These are phyloP conservation scores for Skeletonema menzelii DNA, from an alignment of 108 stramenopile species.

Conservation along the genomic window DNA sequence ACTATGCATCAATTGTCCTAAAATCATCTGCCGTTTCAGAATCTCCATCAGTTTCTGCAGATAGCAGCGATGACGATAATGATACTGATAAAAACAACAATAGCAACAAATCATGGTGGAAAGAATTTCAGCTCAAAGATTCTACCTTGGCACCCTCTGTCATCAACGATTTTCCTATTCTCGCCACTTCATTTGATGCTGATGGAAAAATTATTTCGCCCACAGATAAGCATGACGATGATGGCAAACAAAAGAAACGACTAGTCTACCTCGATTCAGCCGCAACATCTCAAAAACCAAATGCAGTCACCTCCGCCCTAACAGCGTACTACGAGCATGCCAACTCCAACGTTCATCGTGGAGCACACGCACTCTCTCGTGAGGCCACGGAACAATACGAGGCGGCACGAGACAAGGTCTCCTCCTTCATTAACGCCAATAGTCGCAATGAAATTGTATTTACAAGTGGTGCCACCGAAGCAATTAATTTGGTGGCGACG, in stretches of 20 bases:
- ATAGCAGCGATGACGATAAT: background rate
- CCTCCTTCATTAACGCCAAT: conserved; percentile 76
- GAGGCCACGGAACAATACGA: conserved; percentile 92
- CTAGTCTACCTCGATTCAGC: conserved; percentile 94
- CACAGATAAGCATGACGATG: background rate
- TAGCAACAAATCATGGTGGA: conserved; percentile 28
- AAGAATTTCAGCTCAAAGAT: conserved; percentile 38
- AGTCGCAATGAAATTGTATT: conserved; percentile 89
- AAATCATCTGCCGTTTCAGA: background rate
- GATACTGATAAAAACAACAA: background rate
- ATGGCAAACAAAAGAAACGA: conserved; percentile 41
- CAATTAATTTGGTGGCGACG: conserved; percentile 86
- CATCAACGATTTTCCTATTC: conserved; percentile 44
- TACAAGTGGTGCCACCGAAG: conserved; percentile 91
- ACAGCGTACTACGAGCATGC: conserved; percentile 62
- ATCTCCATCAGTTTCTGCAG: background rate
- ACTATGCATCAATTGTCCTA: background rate
- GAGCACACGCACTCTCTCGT: conserved; percentile 86
- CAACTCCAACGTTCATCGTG: conserved; percentile 96
- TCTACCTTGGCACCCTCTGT: conserved; percentile 35
- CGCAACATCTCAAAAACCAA: conserved; percentile 96
- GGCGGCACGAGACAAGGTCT: conserved; percentile 79
- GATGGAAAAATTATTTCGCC: conserved; percentile 21
- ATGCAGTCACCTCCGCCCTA: conserved; percentile 76
- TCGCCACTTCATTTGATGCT: conserved; percentile 27